Conservation (phyloP, 208 protist species). For the Wallacemonas collosoma region DNA sequence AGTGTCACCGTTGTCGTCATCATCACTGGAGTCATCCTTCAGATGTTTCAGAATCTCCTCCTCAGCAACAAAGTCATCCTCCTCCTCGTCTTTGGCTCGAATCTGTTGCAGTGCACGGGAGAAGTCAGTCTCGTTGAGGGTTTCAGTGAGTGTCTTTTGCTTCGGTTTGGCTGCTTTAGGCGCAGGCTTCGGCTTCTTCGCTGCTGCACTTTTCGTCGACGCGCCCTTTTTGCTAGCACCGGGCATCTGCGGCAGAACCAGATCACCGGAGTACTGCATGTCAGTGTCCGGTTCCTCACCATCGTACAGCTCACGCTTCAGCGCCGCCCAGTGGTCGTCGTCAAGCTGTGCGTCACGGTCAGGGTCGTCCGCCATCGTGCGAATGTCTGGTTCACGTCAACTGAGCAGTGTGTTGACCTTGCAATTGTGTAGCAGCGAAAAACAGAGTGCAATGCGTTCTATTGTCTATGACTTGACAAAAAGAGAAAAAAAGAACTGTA, state of each 20-base stretch:
- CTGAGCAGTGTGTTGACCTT: too few relatives aligned
- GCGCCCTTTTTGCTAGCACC: slow-evolving; percentile 34
- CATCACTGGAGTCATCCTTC: slow-evolving; percentile 40
- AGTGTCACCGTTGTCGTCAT: slow-evolving; percentile 35
- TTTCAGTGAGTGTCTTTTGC: slow-evolving; percentile 70
- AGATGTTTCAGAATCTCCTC: slow-evolving; percentile 57
- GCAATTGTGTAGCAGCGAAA: too few relatives aligned
- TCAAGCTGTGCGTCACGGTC: slow-evolving; percentile 36
- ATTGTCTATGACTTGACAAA: background rate
- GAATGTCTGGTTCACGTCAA: background rate
- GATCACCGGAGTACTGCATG: slow-evolving; percentile 27
- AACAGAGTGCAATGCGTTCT: too few relatives aligned
- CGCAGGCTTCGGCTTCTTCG: slow-evolving; percentile 25
- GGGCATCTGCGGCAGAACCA: slow-evolving; percentile 27
- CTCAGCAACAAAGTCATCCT: slow-evolving; percentile 36
- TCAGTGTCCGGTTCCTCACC: slow-evolving; percentile 37
- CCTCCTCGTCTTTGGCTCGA: slow-evolving; percentile 40
- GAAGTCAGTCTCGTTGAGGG: slow-evolving; percentile 72
- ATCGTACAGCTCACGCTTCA: slow-evolving; percentile 54
- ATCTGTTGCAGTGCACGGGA: slow-evolving; percentile 60
- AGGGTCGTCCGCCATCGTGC: slow-evolving; percentile 13
- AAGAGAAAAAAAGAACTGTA: slow-evolving; percentile 4
- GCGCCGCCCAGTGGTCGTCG: slow-evolving; percentile 62
- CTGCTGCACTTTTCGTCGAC: background rate
- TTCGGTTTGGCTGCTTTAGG: slow-evolving; percentile 33